Percentiles rank a stretch among this genome's conserved stretches.
Conservation (phyloP, 2,329 filamentous ascomycete species). For the Bipolaris zeicola region DNA sequence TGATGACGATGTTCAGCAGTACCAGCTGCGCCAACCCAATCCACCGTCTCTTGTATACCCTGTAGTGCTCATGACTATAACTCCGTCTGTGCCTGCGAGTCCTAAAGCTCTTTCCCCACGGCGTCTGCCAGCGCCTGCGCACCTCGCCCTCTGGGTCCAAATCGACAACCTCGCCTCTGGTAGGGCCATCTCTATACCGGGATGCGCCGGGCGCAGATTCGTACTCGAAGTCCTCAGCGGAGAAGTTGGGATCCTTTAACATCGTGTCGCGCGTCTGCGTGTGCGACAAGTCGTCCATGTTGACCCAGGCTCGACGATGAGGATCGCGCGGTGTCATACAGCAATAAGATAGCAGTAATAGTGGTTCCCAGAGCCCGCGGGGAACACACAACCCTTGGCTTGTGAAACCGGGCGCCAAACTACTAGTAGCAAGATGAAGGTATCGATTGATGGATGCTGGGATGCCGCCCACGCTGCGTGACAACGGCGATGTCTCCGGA, state of each 20-base stretch:
- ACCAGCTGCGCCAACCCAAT: constrained; percentile 84
- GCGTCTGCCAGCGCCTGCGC: neutral
- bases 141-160: neutral
- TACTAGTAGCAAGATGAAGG: too few species aligned
- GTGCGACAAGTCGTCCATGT: neutral
- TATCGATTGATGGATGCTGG: too few species aligned
- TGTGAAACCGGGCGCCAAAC: too few species aligned
- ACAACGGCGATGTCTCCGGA: neutral
- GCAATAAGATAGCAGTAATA: neutral
- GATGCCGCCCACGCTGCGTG: too few species aligned
- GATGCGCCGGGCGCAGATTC: neutral
- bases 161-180: neutral
- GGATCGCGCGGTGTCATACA: neutral
- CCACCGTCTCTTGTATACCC: constrained; percentile 83
- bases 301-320: neutral
- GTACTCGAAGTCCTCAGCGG: neutral
- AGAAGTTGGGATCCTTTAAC: neutral
- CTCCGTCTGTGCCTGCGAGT: constrained; percentile 23
- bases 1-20: constrained; percentile 88
- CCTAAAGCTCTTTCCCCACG: constrained; percentile 3
- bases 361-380: neutral
- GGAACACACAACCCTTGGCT: neutral
- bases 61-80: constrained; percentile 45
- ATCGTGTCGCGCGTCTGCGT: neutral
- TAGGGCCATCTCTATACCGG: neutral